A percentile compares a stretch with the other conserved stretches of the same genome.
phyloP scores from a whole-genome alignment of 768 basidiomycete genomes.

The Lactifluus pinguis region DNA sequence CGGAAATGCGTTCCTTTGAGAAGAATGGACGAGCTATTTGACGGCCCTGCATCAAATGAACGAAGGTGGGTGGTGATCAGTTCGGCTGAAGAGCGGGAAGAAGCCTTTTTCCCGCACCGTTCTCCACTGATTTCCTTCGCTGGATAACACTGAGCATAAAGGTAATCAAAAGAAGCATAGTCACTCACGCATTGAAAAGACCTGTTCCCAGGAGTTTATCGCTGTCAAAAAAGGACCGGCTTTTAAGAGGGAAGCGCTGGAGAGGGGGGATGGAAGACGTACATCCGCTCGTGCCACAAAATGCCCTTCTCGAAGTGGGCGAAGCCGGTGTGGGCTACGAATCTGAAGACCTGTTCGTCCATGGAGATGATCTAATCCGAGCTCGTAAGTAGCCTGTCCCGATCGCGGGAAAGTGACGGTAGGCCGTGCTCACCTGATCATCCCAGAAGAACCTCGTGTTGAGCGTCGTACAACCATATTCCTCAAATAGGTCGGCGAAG shows the following conservation, averaged over 20 bases:
- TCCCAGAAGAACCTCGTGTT: conserved; percentile 29
- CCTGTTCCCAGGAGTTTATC: conserved; percentile 38
- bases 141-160: conserved; percentile 9
- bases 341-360: conserved; percentile 16
- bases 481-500: conserved; percentile 22
- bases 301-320: conserved; percentile 19
- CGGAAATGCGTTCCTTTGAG: conserved; percentile 27
- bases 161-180: conserved; percentile 5
- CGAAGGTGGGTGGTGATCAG: conserved; percentile 9
- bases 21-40: conserved; percentile 33
- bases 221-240: conserved; percentile 7
- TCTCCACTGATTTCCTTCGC: conserved; percentile 17
- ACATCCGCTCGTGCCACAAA: conserved; percentile 19
- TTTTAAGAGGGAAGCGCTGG: not conserved
- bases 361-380: conserved; percentile 16
- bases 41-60: conserved; percentile 23
- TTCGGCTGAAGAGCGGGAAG: not conserved
- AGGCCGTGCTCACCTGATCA: conserved; percentile 21
- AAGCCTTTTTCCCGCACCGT: conserved; percentile 5
- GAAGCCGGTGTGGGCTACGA: conserved; percentile 17
- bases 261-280: not conserved
- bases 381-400: not conserved
- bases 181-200: conserved; percentile 47
- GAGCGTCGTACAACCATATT: conserved; percentile 25
- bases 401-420: not conserved